Base-by-base conservation (phyloP, 192 early-diverging fungal species). In the Geranomyces michiganensis region DNA sequence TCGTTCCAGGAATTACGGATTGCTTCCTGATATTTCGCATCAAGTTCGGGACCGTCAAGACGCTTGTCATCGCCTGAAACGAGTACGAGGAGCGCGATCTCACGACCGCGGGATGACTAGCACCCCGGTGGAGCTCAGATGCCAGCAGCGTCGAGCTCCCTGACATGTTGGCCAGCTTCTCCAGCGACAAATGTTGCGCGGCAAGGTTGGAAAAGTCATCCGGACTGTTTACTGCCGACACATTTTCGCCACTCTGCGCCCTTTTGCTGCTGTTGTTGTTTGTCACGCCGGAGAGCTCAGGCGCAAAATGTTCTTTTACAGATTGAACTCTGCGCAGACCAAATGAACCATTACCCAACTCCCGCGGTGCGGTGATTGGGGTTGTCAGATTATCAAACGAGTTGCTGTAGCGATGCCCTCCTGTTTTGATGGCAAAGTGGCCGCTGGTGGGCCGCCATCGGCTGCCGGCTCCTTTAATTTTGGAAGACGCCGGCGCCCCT, bases 71-170 rank as follows among this genome's bases (percentile, higher is more conserved):
- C 5, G 67, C 26, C 31, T 74, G 45, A 41, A 77, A 77, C 5
- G 76, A 77, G 56, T 70, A 77, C 14, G 76, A 77, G 51, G 76
- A 73, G 13, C 76, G 62, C 46, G 76, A 77, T 19, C 76, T 72
- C 46, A 74, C 65, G 1, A 77, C 71, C 0, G 76, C 74, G 58
- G 58, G 58, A 7, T 60, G 58, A 27, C 29, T 60, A 2, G 36
- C 36, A 7, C 36, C 2, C 10, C 55, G 12, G 3, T 30, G 8
- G 19, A 24, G 8, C 22, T 30, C 29, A 19, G 55, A 19, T 21
- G 48, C 17, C 8, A 30, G 12, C 9, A 24, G 55, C 12, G 22
- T 27, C 24, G 29, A 24, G 29, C 55, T 56, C 0, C 29, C 55
- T 24, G 55, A 56, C 8, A 19, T 14, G 12, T 30, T 56, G 55